Evolutionary conservation across 1,284 basidiomycete genomes (phyloP).

Genomic region (Pascua sp.): DNA sequence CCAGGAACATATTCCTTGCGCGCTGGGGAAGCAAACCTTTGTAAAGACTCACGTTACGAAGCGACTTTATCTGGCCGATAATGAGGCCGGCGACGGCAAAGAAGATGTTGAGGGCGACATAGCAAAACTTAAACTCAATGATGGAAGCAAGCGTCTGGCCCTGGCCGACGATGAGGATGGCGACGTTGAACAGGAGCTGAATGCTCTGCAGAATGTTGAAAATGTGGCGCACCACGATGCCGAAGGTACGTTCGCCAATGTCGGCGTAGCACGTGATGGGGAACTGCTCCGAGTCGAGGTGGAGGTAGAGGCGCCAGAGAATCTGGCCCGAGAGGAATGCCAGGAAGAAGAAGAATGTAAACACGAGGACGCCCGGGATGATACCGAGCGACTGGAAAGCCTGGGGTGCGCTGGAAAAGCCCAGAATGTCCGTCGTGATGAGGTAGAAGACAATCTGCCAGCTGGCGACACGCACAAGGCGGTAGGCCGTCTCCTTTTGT

Average conservation of each 20-base stretch:
- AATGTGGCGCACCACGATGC: constrained; percentile 6
- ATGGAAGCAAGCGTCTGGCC: constrained; percentile 6
- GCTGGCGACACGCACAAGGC: constrained; percentile 7
- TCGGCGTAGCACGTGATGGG: constrained; percentile 13
- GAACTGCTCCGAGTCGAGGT: constrained; percentile 11
- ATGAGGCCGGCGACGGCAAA: constrained; percentile 1
- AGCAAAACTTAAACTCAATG: constrained; percentile 14
- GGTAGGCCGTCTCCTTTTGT: constrained; percentile 9
- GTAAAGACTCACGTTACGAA: constrained; percentile 4
- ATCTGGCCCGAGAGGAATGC: constrained; percentile 9
- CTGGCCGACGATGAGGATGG: constrained; percentile 7
- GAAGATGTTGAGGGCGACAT: constrained; percentile 6
- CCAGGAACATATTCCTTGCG: neutral
- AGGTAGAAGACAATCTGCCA: constrained; percentile 16
- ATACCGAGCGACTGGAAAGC: constrained; percentile 31
- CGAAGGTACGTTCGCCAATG: constrained; percentile 11
- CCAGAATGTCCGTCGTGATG: constrained; percentile 28
- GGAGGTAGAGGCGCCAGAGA: constrained; percentile 12
- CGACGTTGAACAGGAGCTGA: constrained; percentile 13
- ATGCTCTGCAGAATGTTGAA: constrained; percentile 13
- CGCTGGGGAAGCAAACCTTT: no score
- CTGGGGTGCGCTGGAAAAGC: constrained; percentile 38
- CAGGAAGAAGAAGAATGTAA: constrained; percentile 10
- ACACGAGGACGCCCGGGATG: constrained; percentile 24
- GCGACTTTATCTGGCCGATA: constrained; percentile 6